phyloP scores from a whole-genome alignment of 1,139 yeast species.

The Debaryomyces fabryi region DNA sequence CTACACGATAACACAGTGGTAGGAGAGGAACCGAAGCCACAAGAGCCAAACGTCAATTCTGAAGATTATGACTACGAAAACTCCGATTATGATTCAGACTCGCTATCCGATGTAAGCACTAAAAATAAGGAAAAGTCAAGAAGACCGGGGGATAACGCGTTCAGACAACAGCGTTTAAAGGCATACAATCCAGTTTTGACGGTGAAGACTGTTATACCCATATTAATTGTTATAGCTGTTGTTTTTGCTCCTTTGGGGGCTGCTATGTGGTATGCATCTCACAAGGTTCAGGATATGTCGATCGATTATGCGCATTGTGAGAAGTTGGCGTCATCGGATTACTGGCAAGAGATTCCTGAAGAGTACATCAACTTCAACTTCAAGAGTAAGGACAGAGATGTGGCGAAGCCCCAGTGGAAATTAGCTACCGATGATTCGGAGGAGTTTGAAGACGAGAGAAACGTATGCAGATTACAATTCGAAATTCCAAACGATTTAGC shows the following conservation, averaged over 20 bases:
- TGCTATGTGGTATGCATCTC: conserved; percentile 82
- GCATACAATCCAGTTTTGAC: conserved; percentile 76
- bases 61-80: conserved; percentile 7
- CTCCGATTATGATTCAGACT: conserved; percentile 15
- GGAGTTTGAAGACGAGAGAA: conserved; percentile 56
- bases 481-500: conserved; percentile 73
- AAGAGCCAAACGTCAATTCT: neutral
- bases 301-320: conserved; percentile 84
- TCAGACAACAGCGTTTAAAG: conserved; percentile 58
- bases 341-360: conserved; percentile 63
- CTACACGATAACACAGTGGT: neutral
- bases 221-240: conserved; percentile 74
- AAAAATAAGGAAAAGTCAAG: conserved; percentile 42
- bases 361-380: conserved; percentile 58
- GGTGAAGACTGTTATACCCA: conserved; percentile 84
- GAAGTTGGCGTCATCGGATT: conserved; percentile 52
- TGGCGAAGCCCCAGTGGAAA: conserved; percentile 54
- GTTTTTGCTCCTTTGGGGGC: conserved; percentile 92
- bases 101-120: conserved; percentile 9
- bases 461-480: conserved; percentile 78
- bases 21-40: neutral
- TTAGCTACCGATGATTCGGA: conserved; percentile 52
- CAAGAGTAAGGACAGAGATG: conserved; percentile 26
- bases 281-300: conserved; percentile 71
- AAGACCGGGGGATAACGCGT: conserved; percentile 62